Percentiles rank a stretch among this genome's conserved stretches.
Evolutionary conservation across 768 basidiomycete species (phyloP).

Genomic region (Lactifluus hygrophoroides): DNA sequence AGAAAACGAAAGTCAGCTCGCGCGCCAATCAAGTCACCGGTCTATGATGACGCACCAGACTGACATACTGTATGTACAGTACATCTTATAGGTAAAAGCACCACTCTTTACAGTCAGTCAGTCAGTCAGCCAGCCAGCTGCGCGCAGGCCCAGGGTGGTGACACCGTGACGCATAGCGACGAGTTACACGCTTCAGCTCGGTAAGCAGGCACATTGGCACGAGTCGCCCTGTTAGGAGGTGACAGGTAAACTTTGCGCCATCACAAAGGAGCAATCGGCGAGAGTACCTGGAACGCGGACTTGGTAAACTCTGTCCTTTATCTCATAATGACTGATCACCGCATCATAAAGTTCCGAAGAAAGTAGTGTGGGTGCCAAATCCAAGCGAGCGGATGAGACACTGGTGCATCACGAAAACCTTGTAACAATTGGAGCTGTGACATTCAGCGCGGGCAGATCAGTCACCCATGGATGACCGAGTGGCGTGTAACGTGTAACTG

Average conservation of each 20-base stretch:
- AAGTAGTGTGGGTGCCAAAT: not conserved
- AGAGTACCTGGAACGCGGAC: not conserved
- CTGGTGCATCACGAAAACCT: not conserved
- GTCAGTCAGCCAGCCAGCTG: too few species aligned
- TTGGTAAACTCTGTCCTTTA: not conserved
- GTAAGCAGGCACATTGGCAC: not conserved
- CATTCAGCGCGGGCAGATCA: too few species aligned
- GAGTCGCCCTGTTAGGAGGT: not conserved
- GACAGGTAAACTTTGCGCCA: not conserved
- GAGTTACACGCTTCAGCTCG: not conserved
- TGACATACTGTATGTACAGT: too few species aligned
- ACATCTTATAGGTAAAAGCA: not conserved
- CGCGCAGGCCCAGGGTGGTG: not conserved
- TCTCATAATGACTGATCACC: not conserved
- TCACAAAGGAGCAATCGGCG: not conserved
- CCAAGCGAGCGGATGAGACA: not conserved
- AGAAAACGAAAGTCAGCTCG: not conserved
- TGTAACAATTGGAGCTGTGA: too few species aligned
- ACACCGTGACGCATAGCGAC: not conserved
- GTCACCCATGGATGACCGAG: too few species aligned
- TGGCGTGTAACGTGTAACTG: not conserved
- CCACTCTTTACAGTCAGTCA: not conserved
- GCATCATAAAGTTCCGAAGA: not conserved
- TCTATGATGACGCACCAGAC: constrained; percentile 3
- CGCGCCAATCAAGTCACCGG: constrained; percentile 8